Evolutionary conservation across 2,329 filamentous ascomycete genomes (phyloP).

Genomic region (Arthroderma sp.): DNA sequence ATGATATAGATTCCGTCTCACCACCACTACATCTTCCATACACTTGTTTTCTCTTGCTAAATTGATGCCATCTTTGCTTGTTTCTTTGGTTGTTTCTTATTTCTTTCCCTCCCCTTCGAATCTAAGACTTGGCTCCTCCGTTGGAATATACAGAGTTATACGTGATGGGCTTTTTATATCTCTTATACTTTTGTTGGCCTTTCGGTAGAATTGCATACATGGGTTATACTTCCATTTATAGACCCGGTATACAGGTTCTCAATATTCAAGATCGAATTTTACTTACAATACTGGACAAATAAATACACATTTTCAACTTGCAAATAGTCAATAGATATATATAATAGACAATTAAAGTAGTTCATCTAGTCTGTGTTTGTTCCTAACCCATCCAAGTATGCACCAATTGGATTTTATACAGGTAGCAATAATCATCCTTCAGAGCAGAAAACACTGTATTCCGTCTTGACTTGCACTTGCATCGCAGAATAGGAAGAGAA

Average conservation of each 20-base stretch:
- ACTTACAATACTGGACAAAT: too few relatives aligned
- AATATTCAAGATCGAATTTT: not conserved
- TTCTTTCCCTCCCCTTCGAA: not conserved
- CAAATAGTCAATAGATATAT: not conserved
- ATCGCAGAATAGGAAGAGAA: conserved; percentile 2
- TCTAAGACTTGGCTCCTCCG: not conserved
- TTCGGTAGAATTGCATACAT: not conserved
- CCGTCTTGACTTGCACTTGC: not conserved
- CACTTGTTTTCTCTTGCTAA: conserved; percentile 8
- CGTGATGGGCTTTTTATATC: not conserved
- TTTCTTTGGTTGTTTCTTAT: not conserved
- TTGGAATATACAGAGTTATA: not conserved
- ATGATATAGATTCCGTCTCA: not conserved
- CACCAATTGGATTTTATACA: too few relatives aligned
- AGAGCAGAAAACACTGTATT: not conserved
- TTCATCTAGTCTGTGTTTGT: not conserved
- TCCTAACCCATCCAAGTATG: not conserved
- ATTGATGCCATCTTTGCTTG: conserved; percentile 4
- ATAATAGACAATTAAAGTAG: not conserved
- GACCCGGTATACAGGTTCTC: not conserved
- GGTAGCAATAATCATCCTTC: not conserved
- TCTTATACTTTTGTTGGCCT: not conserved
- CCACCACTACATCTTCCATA: conserved; percentile 10
- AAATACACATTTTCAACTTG: not conserved
- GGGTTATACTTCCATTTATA: not conserved